Conservation (phyloP, 345 rosid species). For the thale cress (Arabidopsis thaliana) region TAIR10.1 NC_003075.7:3853501-3854000, state of each 20-base stretch:
- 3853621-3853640: background rate
- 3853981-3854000: no score
- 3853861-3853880: background rate
- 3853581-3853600: background rate
- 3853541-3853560: slow-evolving; percentile 1
- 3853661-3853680: background rate
- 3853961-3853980: slow-evolving; percentile 15
- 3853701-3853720: background rate
- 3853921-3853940: background rate
- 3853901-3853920: background rate
- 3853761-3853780: background rate
- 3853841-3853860: background rate
- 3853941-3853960: slow-evolving; percentile 20
- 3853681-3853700: background rate
- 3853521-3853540: background rate
- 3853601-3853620: background rate
- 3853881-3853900: slow-evolving; percentile 11
- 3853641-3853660: background rate
- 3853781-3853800: slow-evolving; percentile 1
- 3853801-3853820: background rate
- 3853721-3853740: slow-evolving; percentile 4
- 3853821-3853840: slow-evolving; percentile 7
- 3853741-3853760: slow-evolving; percentile 1
- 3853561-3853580: background rate
- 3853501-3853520: background rate